Evolutionary conservation across 2,329 filamentous ascomycete species (phyloP).

Genomic region (Calonectria crousiana): DNA sequence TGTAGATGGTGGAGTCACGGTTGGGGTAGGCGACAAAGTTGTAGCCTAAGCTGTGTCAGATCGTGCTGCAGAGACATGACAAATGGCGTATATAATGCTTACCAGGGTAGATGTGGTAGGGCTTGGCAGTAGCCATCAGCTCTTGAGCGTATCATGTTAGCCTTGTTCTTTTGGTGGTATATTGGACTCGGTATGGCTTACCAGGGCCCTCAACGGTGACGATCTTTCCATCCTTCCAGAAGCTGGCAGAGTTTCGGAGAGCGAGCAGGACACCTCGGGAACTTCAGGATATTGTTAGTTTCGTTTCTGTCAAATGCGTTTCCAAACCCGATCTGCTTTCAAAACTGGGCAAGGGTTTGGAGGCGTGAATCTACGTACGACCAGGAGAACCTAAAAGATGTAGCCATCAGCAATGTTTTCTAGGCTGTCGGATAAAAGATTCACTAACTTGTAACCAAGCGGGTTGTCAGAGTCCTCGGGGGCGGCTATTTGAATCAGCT

Average conservation of each 20-base stretch:
- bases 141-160: constrained; percentile 56
- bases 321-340: neutral
- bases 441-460: constrained; percentile 80
- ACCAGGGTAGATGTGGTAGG: constrained; percentile 86
- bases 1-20: constrained; percentile 89
- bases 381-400: constrained; percentile 29
- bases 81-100: neutral
- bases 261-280: constrained; percentile 89
- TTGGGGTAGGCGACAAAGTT: constrained; percentile 95
- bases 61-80: neutral
- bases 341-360: neutral
- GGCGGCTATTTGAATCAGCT: constrained; percentile 5
- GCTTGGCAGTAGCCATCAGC: constrained; percentile 89
- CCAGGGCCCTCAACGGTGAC: constrained; percentile 69
- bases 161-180: neutral
- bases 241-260: constrained; percentile 86
- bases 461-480: constrained; percentile 87
- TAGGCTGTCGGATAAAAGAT: neutral
- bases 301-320: neutral
- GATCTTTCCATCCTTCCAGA: constrained; percentile 83
- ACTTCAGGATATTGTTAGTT: neutral
- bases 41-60: constrained; percentile 62
- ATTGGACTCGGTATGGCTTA: neutral
- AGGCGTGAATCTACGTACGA: constrained; percentile 13
- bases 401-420: neutral